A percentile compares a stretch with the other conserved stretches of the same genome.
Evolutionary conservation across 148 eudicot genomes (phyloP).

Genomic region (Arctostaphylos glauca): DNA sequence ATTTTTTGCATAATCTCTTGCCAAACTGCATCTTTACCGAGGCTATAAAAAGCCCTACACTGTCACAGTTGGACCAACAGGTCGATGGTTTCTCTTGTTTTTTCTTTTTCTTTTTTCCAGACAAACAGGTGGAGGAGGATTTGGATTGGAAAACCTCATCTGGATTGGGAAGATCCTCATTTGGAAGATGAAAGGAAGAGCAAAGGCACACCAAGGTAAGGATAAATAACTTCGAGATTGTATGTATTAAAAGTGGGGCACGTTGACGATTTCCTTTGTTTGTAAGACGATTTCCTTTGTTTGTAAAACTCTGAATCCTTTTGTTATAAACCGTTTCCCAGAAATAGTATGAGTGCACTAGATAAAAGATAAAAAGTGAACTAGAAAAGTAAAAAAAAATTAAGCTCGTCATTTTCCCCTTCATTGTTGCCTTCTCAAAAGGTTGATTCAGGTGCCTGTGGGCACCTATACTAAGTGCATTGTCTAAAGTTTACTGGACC

Average conservation of each 20-base stretch:
- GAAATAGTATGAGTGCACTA: background rate
- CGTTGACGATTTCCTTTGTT: no score
- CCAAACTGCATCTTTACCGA: background rate
- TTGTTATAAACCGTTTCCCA: background rate
- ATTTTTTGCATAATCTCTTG: background rate
- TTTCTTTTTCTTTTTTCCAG: background rate
- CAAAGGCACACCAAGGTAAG: background rate
- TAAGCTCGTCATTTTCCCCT: background rate
- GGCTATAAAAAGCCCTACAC: background rate
- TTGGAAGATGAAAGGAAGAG: background rate
- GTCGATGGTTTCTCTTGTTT: background rate
- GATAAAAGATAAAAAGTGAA: background rate
- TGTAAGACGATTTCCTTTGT: background rate
- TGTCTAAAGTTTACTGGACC: background rate
- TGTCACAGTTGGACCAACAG: background rate
- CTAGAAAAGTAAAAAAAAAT: background rate
- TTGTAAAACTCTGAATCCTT: background rate
- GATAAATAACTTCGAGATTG: background rate
- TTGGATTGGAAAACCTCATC: background rate
- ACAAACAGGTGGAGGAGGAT: background rate
- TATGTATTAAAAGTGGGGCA: background rate
- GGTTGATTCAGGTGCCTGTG: background rate
- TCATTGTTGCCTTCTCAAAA: background rate
- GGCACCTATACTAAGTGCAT: background rate
- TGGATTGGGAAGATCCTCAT: constrained; percentile 4